A percentile compares a stretch with the other conserved stretches of the same genome.
Conservation (phyloP, 108 stramenopile species). For the Nannochloropsis gaditana region DNA sequence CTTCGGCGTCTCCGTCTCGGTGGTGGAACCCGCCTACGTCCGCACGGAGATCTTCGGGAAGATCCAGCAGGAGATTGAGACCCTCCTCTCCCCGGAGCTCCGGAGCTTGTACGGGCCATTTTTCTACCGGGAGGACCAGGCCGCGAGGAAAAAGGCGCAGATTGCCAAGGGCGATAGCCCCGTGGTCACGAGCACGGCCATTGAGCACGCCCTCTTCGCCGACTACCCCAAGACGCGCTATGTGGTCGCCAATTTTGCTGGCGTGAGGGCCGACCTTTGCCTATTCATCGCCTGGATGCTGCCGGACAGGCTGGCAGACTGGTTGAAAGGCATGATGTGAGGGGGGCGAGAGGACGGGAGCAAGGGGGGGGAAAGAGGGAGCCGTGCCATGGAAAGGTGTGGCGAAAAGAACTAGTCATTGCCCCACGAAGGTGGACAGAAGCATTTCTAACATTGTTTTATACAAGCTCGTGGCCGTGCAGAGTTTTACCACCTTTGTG, state of each 20-base stretch:
- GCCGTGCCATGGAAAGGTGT: too few relatives aligned
- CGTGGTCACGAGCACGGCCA: neutral
- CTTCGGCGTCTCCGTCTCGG: neutral
- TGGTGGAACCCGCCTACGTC: conserved; percentile 21
- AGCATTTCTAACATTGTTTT: too few relatives aligned
- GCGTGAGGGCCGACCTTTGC: neutral
- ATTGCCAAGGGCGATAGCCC: neutral
- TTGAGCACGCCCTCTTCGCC: neutral
- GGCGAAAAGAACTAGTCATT: too few relatives aligned
- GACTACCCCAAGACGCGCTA: conserved; percentile 3
- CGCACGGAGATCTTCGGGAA: conserved; percentile 18
- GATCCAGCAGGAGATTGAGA: neutral
- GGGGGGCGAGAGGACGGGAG: neutral
- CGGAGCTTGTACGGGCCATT: neutral
- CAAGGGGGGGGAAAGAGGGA: neutral
- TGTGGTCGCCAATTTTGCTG: conserved; percentile 20
- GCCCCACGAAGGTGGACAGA: too few relatives aligned
- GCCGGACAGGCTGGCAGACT: conserved; percentile 9
- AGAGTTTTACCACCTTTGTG: too few relatives aligned
- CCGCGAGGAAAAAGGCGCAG: neutral
- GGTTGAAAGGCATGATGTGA: neutral
- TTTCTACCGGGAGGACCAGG: neutral
- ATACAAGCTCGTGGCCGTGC: too few relatives aligned
- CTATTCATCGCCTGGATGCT: neutral
- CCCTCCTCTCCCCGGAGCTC: neutral